Conservation (phyloP, 202 grass and related monocot species). For the Schoenoplectus triqueter region DNA sequence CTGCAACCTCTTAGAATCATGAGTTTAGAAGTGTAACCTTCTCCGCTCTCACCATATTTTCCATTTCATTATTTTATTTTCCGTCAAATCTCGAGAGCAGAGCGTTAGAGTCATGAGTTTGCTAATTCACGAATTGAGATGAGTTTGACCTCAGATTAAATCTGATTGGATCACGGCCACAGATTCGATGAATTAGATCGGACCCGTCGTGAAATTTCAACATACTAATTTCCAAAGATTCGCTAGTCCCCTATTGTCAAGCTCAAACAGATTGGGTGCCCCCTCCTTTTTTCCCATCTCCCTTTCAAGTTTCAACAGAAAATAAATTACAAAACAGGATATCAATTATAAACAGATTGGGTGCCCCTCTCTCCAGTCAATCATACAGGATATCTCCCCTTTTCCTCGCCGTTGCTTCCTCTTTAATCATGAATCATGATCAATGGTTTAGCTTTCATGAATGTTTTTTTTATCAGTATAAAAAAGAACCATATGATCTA, state of each 20-base stretch:
- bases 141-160: no score
- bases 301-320: neutral
- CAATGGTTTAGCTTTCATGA: neutral
- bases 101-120: no score
- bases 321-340: neutral
- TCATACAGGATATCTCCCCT: neutral
- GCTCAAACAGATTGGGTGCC: constrained; percentile 23
- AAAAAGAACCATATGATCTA: neutral
- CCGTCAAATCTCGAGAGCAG: no score
- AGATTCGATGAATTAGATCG: no score
- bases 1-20: no score
- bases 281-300: neutral
- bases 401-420: neutral
- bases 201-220: no score
- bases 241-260: neutral
- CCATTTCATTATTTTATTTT: no score
- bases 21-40: no score
- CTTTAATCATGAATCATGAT: neutral
- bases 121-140: no score
- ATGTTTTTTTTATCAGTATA: neutral
- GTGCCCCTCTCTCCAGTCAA: neutral
- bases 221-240: neutral
- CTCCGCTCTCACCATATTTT: no score
- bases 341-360: no score
- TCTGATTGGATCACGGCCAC: no score